phyloP scores from a whole-genome alignment of 805 yeast species.

The Scheffersomyces ergatensis region DNA sequence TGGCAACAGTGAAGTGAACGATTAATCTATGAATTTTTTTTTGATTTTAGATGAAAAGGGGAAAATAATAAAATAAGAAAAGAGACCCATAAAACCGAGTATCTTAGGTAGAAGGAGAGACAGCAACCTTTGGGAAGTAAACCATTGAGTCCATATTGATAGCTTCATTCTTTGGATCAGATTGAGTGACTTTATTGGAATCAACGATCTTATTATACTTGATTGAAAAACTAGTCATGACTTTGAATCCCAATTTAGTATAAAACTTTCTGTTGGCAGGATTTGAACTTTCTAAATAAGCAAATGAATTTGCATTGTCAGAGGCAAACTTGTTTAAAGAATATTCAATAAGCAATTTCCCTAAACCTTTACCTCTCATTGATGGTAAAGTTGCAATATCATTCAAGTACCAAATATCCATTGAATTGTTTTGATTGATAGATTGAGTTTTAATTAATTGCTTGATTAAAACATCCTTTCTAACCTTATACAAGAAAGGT shows the following conservation, averaged over 20 bases:
- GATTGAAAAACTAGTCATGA: constrained; percentile 25
- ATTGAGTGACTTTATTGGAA: constrained; percentile 2
- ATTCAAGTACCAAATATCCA: constrained; percentile 50
- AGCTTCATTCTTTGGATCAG: constrained; percentile 6
- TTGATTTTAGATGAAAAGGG: neutral
- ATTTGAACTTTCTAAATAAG: constrained; percentile 58
- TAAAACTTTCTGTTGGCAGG: constrained; percentile 52
- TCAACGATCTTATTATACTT: constrained; percentile 5
- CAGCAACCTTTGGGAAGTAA: constrained; percentile 6
- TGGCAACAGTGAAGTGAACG: neutral
- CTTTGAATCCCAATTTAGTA: constrained; percentile 49
- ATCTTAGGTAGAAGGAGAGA: too few species aligned
- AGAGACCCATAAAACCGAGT: too few species aligned
- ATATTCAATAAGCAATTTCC: constrained; percentile 48
- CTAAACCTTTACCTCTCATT: constrained; percentile 60
- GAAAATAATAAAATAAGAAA: neutral
- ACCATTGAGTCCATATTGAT: constrained; percentile 10
- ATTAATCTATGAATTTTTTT: neutral
- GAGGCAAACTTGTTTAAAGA: constrained; percentile 47
- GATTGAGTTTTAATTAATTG: constrained; percentile 23
- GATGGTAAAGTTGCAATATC: constrained; percentile 58
- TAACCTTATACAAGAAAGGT: constrained; percentile 43
- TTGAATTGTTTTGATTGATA: constrained; percentile 26
- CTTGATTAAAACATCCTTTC: constrained; percentile 42
- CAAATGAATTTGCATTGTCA: constrained; percentile 20